Base-by-base conservation (phyloP, 1,284 basidiomycete species). In the Cerrena zonata region DNA sequence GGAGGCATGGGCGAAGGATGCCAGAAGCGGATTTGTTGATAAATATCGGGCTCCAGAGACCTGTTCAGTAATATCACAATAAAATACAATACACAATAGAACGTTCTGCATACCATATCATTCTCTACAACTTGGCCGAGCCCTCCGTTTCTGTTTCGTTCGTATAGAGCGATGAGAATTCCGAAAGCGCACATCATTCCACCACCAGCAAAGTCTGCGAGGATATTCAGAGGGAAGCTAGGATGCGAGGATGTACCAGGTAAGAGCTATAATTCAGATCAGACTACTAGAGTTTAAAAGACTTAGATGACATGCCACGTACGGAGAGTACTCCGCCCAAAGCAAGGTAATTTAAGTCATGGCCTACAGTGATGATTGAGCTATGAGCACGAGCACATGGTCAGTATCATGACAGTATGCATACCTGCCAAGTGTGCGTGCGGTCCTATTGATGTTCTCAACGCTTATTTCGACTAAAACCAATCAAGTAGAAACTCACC, bases 291-390 rank as follows among this genome's bases (percentile, higher is more conserved):
- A 10, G 10, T 15, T 23, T 11, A 51, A 25, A 5, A 38, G 27
- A 23, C 18, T 37, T 64, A n/a, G n/a, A n/a, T n/a, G n/a, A n/a
- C n/a, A n/a, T n/a, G n/a, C n/a, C n/a, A n/a, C 80, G 54, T 59
- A 86, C 86, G n/a, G 83, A 82, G 10, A 91, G 71, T 4, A 87
- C 75, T 0, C 90, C 90, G 54, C 84, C 88, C 24, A 89, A 72
- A 7, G 90, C 89, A n/a, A 91, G 74, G 63, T 91, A 93, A 63
- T 91, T 92, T 57, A 92, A 79, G 62, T 93, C 90, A 62, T 92
- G 90, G 21, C 85, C 84, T 87, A 50, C 7, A 30, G 19, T n/a
- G n/a, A n/a, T n/a, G n/a, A n/a, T n/a, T n/a, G n/a, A n/a, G n/a
- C n/a, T n/a, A n/a, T n/a, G n/a, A 19, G 58, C 48, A 55, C 27